Percentiles rank a stretch among this genome's conserved stretches.
phyloP scores from a whole-genome alignment of 495 filamentous ascomycete genomes.

The Neurospora sp. region DNA sequence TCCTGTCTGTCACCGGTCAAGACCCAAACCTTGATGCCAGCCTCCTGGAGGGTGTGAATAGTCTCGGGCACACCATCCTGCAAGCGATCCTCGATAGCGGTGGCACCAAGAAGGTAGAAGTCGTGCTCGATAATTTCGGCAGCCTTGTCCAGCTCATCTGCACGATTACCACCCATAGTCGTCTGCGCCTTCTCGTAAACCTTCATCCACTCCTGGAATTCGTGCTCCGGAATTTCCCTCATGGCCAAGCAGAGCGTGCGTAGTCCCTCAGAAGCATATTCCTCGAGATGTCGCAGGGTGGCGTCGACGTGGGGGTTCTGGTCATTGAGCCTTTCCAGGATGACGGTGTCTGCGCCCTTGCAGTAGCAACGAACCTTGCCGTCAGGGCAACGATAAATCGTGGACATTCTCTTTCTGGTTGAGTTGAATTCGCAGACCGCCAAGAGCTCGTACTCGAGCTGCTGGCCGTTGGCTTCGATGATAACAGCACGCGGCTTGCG shows the following conservation, averaged over 20 bases:
- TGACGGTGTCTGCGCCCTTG: constrained; percentile 98
- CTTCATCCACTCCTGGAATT: constrained; percentile 79
- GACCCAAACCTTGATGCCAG: constrained; percentile 98
- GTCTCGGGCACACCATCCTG: constrained; percentile 98
- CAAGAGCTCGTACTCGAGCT: constrained; percentile 79
- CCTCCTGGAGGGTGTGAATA: constrained; percentile 92
- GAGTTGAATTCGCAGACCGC: constrained; percentile 99
- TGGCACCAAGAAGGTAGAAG: constrained; percentile 84
- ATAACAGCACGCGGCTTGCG: constrained; percentile 80
- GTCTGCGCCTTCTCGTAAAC: constrained; percentile 85
- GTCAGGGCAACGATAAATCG: constrained; percentile 92
- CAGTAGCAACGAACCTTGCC: constrained; percentile 87
- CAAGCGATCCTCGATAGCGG: constrained; percentile 92
- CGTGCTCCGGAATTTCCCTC: constrained; percentile 85
- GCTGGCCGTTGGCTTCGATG: constrained; percentile 59
- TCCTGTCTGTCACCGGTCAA: constrained; percentile 97
- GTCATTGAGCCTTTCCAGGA: constrained; percentile 73
- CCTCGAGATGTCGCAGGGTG: constrained; percentile 88
- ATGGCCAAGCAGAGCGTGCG: constrained; percentile 92
- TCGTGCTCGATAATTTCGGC: constrained; percentile 91
- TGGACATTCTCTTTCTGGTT: constrained; percentile 94
- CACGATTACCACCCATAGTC: constrained; percentile 83
- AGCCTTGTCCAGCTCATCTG: constrained; percentile 94
- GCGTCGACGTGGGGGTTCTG: constrained; percentile 74
- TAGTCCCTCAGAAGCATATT: constrained; percentile 94